Evolutionary conservation across 139 green algal species (phyloP), one percentile per base, ranked within the genome.

Genomic region (Diplosphaera chodatii): DNA sequence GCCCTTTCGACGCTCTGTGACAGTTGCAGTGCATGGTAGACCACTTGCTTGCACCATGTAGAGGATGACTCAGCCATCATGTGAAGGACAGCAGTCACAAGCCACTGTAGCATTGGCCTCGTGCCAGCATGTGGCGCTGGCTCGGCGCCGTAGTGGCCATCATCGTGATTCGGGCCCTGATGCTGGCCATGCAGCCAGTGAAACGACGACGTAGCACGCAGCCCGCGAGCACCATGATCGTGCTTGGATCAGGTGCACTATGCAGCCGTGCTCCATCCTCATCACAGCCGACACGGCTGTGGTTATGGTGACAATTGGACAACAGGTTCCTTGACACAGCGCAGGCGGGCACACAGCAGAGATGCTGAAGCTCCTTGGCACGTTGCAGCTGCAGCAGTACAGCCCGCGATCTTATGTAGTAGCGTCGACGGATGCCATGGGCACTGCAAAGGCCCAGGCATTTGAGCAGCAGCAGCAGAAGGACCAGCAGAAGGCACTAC

Each of bases 331-430:
- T n/a, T n/a, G n/a, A n/a, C n/a, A n/a, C n/a, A n/a, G n/a, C n/a
- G n/a, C 83, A 97, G 91, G 92, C 6, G 92, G 92, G 1, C 92
- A 97, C 78, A 97, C 92, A 0, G 91, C 92, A 2, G 92, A 97
- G 78, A 96, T 97, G 88, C 76, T 97, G 33, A 76, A 71, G 65
- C 73, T 97, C 31, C 63, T 93, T 22, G 64, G 68, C 2, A 31
- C 48, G 1, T 59, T 97, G 27, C 74, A 91, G 74, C 79, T 80
- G 40, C 1, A 64, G 0, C 63, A 67, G 1, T 95, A 93, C 78
- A 33, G 4, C 6, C 88, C 91, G 0, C 75, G 91, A 3, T 71
- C 77, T 8, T 97, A 96, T 69, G 85, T 96, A 0, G 78, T 86
- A 4, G 89, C 87, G 18, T 75, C 71, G 16, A 96, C 88, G 3